Base-by-base conservation (phyloP, 345 rosid genomes). In the Pugionium cornutum region DNA sequence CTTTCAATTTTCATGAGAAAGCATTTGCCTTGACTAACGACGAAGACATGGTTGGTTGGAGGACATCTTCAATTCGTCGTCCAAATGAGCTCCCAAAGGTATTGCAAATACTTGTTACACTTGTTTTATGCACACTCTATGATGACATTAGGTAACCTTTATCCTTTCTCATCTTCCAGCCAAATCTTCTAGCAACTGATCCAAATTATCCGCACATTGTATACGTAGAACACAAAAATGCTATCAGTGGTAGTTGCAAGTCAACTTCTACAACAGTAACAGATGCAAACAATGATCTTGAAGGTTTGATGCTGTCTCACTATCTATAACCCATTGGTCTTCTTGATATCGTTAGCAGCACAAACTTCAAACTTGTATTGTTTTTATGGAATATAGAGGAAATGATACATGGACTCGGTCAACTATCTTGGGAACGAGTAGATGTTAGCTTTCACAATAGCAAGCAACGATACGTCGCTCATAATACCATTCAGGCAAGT, bases 391-490 rank as follows among this genome's bases (percentile, higher is more conserved):
- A 11, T 79, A 74, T 64, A 89, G 96, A 92, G 84, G 83, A 82
- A 80, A 89, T 92, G 95, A 81, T 92, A 46, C 81, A 70, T 65
- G 98, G 95, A 62, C 89, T 92, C 5, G 70, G 77, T 41, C 95
- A 87, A 71, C 82, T 92, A 62, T 75, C 84, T 6, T 89, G 98
- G 98, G 96, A 92, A 73, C 83, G 96, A 48, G 81, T 92, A 29
- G 92, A 92, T 76, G 98, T 92, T 53, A 92, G 95, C 81, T 92
- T 92, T 79, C 87, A 78, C 68, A 83, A 81, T 68, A 92, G 98
- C 75, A 83, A 53, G 69, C 98, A 89, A 66, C 84, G 96, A 9
- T 83, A 78, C 29, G 66, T 80, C 55, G 96, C 96, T 67, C 95
- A 92, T 68, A 89, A 61, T 74, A 92, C 98, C 60, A 89, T 92